A percentile compares a stretch with the other conserved stretches of the same genome.
phyloP scores from a whole-genome alignment of 2,329 filamentous ascomycete genomes.

The Ophiostoma quercus region DNA sequence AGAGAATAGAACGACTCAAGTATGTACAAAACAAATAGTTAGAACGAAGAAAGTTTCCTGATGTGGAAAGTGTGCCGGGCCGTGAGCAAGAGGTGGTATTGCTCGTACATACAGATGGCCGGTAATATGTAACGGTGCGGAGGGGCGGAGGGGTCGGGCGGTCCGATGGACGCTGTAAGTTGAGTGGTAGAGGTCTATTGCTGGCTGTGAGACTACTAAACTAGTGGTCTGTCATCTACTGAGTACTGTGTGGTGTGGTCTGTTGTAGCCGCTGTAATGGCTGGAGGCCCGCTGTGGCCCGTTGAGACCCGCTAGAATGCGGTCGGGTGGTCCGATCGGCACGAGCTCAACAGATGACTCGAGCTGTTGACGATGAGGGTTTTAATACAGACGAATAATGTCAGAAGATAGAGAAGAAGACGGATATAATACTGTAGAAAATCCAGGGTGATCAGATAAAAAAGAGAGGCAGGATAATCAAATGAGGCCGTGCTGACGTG shows the following conservation, averaged over 20 bases:
- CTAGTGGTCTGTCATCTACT: not conserved
- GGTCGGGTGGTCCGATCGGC: conserved; percentile 9
- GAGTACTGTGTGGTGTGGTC: not conserved
- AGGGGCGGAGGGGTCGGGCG: not conserved
- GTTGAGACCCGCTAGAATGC: not conserved
- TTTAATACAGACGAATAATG: not conserved
- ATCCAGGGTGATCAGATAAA: not conserved
- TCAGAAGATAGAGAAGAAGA: not conserved
- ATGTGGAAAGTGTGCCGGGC: not conserved
- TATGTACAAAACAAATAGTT: not conserved
- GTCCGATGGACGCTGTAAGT: not conserved
- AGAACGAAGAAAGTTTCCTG: not conserved
- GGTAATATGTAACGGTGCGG: not conserved
- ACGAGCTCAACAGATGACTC: not conserved
- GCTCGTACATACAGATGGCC: not conserved
- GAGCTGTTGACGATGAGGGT: not conserved
- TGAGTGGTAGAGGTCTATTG: not conserved
- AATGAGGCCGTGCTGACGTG: not conserved
- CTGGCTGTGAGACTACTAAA: not conserved
- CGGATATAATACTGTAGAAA: not conserved
- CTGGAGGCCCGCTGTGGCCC: not conserved
- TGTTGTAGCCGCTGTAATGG: not conserved
- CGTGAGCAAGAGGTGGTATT: not conserved
- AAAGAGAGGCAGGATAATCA: not conserved
- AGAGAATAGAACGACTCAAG: not conserved